Base-by-base conservation (phyloP, 73 alveolate species). In the Paramecium octaurelia region DNA sequence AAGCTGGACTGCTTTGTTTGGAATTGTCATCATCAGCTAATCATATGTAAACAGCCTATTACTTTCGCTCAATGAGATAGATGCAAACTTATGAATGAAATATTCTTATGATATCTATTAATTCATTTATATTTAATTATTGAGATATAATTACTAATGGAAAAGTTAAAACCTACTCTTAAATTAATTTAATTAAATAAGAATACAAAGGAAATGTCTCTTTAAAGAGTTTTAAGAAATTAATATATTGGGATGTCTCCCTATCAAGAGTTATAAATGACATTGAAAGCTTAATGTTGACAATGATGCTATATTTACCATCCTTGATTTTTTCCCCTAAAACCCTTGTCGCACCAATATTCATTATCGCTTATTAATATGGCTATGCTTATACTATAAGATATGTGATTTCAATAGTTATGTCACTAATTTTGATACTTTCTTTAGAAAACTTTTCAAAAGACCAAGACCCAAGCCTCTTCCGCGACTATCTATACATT, bases 21-120 rank as follows among this genome's bases (percentile, higher is more conserved):
- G 57, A 20, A 20, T 80, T 9, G 31, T 80, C 91, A 64, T 64
- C 84, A 46, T 80, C 91, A 80, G 91, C 91, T 80, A 43, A 80
- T 18, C 12, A 18, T 44, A 80, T 27, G 2, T 27, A 2, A 43
- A 44, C 0, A 23, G 18, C 18, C n/a, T 18, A 44, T 1, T 80
- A 80, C 91, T 80, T 80, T 80, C 91, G 29, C 91, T 48, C 20
- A 80, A 46, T 31, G 71, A 80, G 76, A 80, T 40, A 5, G 48
- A 48, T 38, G 57, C 71, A 46, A 80, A 80, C 57, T 80, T 42
- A n/a, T 80, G 31, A 43, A 46, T 80, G 57, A 80, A 64, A 64
- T 3, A n/a, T 80, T 80, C 91, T 46, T 80, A 46, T 46, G 48
- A 23, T 31, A 23, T 80, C 57, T 42, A 80, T 80, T 42, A 46